phyloP scores from a whole-genome alignment of 768 basidiomycete genomes.

The Artomyces pyxidatus region DNA sequence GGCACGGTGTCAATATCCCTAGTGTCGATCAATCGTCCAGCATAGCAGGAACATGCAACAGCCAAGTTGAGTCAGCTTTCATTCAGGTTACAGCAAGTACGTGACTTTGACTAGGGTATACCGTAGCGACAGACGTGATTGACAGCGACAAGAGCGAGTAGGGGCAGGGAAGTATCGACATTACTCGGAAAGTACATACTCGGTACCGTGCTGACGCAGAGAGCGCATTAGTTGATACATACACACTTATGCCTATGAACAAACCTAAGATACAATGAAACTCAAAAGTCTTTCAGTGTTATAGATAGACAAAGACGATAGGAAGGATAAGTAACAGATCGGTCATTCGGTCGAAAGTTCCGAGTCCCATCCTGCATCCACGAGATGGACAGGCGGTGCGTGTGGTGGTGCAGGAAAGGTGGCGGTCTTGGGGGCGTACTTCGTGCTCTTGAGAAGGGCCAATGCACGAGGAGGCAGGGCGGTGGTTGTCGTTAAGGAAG shows the following conservation, averaged over 20 bases:
- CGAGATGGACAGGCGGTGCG: slow-evolving; percentile 4
- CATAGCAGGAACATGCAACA: too few relatives aligned
- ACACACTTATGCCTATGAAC: neutral
- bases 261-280: slow-evolving; percentile 1
- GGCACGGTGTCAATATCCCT: too few relatives aligned
- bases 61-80: too few relatives aligned
- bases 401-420: slow-evolving; percentile 8
- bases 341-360: slow-evolving; percentile 7
- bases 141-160: too few relatives aligned
- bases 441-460: slow-evolving; percentile 10
- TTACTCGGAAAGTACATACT: too few relatives aligned
- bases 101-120: too few relatives aligned
- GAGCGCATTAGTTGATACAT: neutral
- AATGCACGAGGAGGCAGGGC: slow-evolving; percentile 2
- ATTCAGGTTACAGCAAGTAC: too few relatives aligned
- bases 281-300: neutral
- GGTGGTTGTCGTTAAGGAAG: neutral
- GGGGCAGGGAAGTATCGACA: neutral
- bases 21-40: too few relatives aligned
- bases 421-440: slow-evolving; percentile 3
- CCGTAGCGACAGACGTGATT: too few relatives aligned
- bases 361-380: slow-evolving; percentile 13
- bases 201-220: too few relatives aligned
- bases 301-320: neutral
- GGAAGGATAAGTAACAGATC: neutral